A percentile compares a stretch with the other conserved stretches of the same genome.
Conservation (phyloP, 768 basidiomycete species). For the Bullera alba region DNA sequence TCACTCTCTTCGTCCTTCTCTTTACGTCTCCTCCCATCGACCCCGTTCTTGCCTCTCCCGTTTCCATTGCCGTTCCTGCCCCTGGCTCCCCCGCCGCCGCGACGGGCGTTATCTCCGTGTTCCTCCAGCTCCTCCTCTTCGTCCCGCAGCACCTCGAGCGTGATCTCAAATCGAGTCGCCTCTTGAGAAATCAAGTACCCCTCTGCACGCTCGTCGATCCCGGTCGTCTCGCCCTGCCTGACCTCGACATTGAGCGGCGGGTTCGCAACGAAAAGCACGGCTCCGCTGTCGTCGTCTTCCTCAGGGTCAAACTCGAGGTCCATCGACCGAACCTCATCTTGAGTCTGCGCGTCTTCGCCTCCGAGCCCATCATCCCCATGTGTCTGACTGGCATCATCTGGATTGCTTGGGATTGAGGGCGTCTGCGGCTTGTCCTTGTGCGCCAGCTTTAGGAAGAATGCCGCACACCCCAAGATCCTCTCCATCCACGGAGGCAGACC, state of each 20-base stretch:
- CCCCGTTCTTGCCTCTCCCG: constrained; percentile 8
- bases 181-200: constrained; percentile 29
- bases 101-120: constrained; percentile 5
- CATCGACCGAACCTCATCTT: too few species aligned
- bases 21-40: constrained; percentile 12
- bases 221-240: constrained; percentile 4
- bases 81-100: constrained; percentile 2
- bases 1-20: constrained; percentile 1
- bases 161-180: constrained; percentile 34
- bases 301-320: too few species aligned
- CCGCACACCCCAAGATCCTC: constrained; percentile 15
- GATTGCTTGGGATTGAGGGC: not conserved
- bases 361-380: constrained; percentile 1
- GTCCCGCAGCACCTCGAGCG: constrained; percentile 32
- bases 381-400: not conserved
- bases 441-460: constrained; percentile 7
- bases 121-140: constrained; percentile 27
- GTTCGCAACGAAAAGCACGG: constrained; percentile 15
- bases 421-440: not conserved
- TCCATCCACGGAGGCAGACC: constrained; percentile 14
- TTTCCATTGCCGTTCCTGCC: constrained; percentile 1
- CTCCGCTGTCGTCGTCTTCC: constrained; percentile 1
- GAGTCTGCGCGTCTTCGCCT: not conserved
- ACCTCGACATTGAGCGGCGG: constrained; percentile 10
- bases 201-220: constrained; percentile 22